phyloP scores from a whole-genome alignment of 2,329 filamentous ascomycete genomes.

The Simplicillium aogashimaense region DNA sequence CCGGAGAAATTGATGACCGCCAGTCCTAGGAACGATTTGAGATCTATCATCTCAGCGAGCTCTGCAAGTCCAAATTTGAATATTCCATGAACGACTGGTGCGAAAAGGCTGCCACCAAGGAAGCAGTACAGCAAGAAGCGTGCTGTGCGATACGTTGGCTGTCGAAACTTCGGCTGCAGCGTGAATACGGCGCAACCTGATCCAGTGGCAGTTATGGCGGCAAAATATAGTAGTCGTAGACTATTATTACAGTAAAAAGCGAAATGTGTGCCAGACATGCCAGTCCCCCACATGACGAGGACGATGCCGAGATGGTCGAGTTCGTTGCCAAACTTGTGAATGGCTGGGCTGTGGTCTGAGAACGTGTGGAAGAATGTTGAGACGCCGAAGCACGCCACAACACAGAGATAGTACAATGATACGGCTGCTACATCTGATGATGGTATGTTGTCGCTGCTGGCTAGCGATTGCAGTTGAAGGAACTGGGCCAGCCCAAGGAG shows the following conservation, averaged over 20 bases:
- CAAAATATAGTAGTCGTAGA: conserved; percentile 10
- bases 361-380: conserved; percentile 17
- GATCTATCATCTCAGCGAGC: conserved; percentile 12
- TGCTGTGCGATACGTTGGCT: conserved; percentile 13
- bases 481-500: conserved; percentile 8
- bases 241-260: conserved; percentile 13
- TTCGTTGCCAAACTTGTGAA: conserved; percentile 17
- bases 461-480: conserved; percentile 2
- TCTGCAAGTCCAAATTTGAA: conserved; percentile 7
- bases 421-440: conserved; percentile 8
- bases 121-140: conserved; percentile 14
- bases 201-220: conserved; percentile 12
- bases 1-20: conserved; percentile 17
- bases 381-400: conserved; percentile 15
- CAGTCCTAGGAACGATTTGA: conserved; percentile 16
- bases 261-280: conserved; percentile 14
- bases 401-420: conserved; percentile 12
- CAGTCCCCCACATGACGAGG: conserved; percentile 16
- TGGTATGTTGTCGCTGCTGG: conserved; percentile 3
- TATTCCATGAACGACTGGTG: conserved; percentile 14
- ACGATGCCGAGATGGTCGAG: conserved; percentile 20
- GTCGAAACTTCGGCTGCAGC: conserved; percentile 14
- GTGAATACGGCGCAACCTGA: conserved; percentile 15
- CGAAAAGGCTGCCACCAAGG: conserved; percentile 14
- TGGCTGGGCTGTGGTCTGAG: conserved; percentile 16